Conservation (phyloP, 345 rosid genomes). For the Pseudoturritis turrita region DNA sequence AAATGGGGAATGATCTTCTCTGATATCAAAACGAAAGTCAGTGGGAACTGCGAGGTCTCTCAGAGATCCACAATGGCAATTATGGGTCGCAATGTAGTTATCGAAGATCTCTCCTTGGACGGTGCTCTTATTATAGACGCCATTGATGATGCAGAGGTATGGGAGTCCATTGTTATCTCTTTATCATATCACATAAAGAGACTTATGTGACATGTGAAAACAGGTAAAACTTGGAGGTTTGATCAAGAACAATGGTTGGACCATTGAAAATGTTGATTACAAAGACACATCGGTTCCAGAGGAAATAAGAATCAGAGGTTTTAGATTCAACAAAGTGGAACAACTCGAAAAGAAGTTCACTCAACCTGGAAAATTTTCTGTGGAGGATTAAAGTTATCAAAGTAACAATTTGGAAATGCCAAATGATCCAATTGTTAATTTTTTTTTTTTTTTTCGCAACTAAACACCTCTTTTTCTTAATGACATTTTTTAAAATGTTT, state of each 20-base stretch:
- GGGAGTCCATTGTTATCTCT: not conserved
- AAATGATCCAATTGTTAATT: not conserved
- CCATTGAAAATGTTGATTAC: slow-evolving; percentile 60
- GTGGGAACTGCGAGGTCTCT: slow-evolving; percentile 58
- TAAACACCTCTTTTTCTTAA: not conserved
- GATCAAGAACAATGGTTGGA: slow-evolving; percentile 80
- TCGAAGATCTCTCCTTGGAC: slow-evolving; percentile 66
- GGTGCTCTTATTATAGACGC: slow-evolving; percentile 75
- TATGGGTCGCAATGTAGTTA: slow-evolving; percentile 50
- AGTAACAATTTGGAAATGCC: not conserved
- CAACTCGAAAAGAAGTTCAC: slow-evolving; percentile 55
- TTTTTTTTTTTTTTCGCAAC: not conserved
- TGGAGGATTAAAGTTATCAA: slow-evolving; percentile 12
- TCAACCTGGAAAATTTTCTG: slow-evolving; percentile 48
- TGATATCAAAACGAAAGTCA: slow-evolving; percentile 62
- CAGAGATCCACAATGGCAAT: slow-evolving; percentile 68
- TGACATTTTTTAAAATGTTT: not conserved
- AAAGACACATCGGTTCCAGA: slow-evolving; percentile 66
- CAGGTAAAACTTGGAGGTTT: slow-evolving; percentile 70
- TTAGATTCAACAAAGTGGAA: slow-evolving; percentile 60
- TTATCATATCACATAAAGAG: not conserved
- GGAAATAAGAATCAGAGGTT: slow-evolving; percentile 80
- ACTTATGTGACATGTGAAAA: slow-evolving; percentile 1
- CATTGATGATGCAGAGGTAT: slow-evolving; percentile 79
- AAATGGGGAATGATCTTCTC: slow-evolving; percentile 82